Evolutionary conservation across 495 filamentous ascomycete species (phyloP), one percentile per base, ranked within the genome.

Genomic region (Lasiosphaeria miniovina): DNA sequence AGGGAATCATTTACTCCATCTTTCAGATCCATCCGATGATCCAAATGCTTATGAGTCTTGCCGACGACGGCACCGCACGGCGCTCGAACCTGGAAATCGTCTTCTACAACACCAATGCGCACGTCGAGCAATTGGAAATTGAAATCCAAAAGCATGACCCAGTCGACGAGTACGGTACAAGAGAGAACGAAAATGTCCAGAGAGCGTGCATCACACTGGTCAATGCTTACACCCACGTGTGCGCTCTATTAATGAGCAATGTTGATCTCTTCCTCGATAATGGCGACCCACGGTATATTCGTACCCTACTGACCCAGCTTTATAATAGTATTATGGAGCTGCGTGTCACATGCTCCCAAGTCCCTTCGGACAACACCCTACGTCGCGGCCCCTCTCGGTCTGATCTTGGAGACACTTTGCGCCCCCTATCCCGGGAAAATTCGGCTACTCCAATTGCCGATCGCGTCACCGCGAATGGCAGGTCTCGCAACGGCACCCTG

Each of bases 1-100:
- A 91, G 67, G 88, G 90, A n/a, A 87, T 98, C 24, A 78, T 96
- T 3, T 96, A 93, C 67, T 86, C 92, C 31, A 80, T 96, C 45
- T 87, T 88, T 60, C 90, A 93, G 65, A 80, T 94, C 36, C 88
- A 93, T 65, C 86, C 86, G 7, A 84, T 88, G 70, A 86, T 92
- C 61, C 84, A 87, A 56, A 86, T 84, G 46, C 73, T 95, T 57
- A 86, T 88, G 60, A 83, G 85, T 60, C 77, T 94, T 49, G 83
- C 89, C 50, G 85, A 84, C 58, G 84, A 88, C 32, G 84, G 84
- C 41, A 82, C 86, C 15, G 77, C 83, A 0, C 84, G 86, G 64
- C 81, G 88, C 35, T 87, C 88, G 48, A 88, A 84, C 58, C 81
- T 94, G 9, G 90, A 92, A 65, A 82, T 89, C 43, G 86, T 89